A percentile compares a stretch with the other conserved stretches of the same genome.
Conservation (phyloP, 78 protist genomes). For the Pigoraptor vietnamica region DNA sequence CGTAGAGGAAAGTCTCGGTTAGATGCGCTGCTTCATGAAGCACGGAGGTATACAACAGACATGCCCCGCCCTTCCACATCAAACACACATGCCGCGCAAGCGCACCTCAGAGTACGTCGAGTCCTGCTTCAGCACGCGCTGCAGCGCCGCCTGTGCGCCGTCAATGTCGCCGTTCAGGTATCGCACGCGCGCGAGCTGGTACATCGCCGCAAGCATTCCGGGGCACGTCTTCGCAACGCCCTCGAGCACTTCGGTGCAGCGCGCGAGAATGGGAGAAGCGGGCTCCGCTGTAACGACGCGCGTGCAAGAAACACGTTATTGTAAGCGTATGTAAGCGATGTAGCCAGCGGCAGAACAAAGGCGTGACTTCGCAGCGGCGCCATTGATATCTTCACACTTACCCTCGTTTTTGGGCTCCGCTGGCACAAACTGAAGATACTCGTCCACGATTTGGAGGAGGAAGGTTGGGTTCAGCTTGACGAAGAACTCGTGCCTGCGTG, state of each 20-base stretch:
- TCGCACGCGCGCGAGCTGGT: slow-evolving; percentile 23
- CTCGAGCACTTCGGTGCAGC: slow-evolving; percentile 17
- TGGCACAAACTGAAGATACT: slow-evolving; percentile 18
- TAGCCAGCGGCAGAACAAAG: too few species aligned
- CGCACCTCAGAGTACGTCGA: slow-evolving; percentile 8
- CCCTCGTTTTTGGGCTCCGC: slow-evolving; percentile 24
- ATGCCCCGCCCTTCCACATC: not conserved
- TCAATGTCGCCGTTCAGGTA: slow-evolving; percentile 19
- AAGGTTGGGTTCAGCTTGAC: slow-evolving; percentile 39
- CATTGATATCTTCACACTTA: too few species aligned
- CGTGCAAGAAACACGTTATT: too few species aligned
- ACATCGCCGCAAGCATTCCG: slow-evolving; percentile 34
- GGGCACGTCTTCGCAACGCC: not conserved
- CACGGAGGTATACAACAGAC: not conserved
- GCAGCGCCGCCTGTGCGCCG: slow-evolving; percentile 6
- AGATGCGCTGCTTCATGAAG: not conserved
- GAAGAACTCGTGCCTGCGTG: not conserved
- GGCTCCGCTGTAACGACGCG: slow-evolving; percentile 17
- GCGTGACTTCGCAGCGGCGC: not conserved
- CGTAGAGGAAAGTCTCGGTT: not conserved
- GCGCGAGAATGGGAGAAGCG: not conserved
- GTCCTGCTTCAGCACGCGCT: not conserved
- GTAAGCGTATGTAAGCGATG: too few species aligned
- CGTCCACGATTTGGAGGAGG: slow-evolving; percentile 30
- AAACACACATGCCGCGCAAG: slow-evolving; percentile 32